Conservation (phyloP, 2,329 filamentous ascomycete genomes). For the Monilinia fructicola region DNA sequence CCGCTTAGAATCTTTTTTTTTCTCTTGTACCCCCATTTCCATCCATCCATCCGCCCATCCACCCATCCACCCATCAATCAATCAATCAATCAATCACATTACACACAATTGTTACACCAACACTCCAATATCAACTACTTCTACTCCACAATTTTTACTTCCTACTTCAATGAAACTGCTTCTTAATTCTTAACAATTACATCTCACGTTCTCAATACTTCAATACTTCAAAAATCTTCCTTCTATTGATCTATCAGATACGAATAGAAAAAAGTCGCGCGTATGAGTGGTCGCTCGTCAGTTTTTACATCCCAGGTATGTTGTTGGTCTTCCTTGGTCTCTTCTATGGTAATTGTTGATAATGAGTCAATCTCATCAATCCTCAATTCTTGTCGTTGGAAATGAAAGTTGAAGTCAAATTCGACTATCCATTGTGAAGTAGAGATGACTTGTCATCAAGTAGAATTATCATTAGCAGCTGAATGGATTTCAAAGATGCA, state of each 20-base stretch:
- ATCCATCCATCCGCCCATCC: too few species aligned
- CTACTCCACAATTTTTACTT: constrained; percentile 18
- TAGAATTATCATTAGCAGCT: neutral
- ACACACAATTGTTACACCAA: constrained; percentile 5
- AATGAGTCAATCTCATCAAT: neutral
- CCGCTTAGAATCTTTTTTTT: neutral
- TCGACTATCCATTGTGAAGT: neutral
- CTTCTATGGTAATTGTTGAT: neutral
- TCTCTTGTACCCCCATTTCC: neutral
- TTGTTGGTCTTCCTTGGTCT: constrained; percentile 29
- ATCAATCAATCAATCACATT: too few species aligned
- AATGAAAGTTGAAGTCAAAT: neutral
- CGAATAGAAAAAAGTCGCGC: constrained; percentile 49
- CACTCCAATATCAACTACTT: neutral
- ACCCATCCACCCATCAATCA: too few species aligned
- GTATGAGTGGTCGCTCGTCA: constrained; percentile 84
- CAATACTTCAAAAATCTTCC: neutral
- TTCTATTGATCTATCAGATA: constrained; percentile 11
- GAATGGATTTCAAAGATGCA: neutral
- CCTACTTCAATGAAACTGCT: constrained; percentile 3
- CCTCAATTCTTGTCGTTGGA: neutral
- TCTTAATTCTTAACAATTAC: neutral
- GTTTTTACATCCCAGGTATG: constrained; percentile 83
- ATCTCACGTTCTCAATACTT: neutral
- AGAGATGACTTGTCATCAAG: neutral